Evolutionary conservation across 768 basidiomycete species (phyloP), one percentile per base, ranked within the genome.

Genomic region (Dioszegia crocea): DNA sequence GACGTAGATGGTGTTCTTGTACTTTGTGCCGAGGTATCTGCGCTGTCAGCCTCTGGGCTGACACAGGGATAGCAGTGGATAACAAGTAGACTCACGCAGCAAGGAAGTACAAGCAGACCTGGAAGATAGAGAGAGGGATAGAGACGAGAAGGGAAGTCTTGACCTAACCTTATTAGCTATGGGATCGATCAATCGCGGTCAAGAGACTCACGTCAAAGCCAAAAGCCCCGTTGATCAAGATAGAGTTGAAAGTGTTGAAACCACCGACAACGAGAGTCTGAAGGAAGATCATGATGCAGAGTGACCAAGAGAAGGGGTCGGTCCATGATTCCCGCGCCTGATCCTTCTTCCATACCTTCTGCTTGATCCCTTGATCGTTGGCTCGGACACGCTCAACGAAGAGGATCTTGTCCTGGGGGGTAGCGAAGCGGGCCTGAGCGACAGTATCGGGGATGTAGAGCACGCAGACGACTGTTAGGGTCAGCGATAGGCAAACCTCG

Each of bases 361-460:
- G 82, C 67, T 83, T 82, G 30, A 83, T 78, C 11, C 81, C 82
- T 19, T 82, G 82, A 41, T 82, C 79, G 59, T 84, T 83, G 62
- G 79, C 79, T 30, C 83, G 73, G 6, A 83, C 82, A 21, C 82
- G 78, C 68, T 83, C 81, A 24, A 81, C 79, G 60, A 83, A 78
- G 19, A 80, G 77, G 4, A 80, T 57, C 50, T 80, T 78, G 60
- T 83, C 82, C 60, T 81, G 80, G 14, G 57, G 58, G 29, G 57
- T 30, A 16, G 59, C 53, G 57, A 57, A 67, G 33, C 48, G 19
- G 12, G 58, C 65, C 21, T 55, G 39, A 4, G 53, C 44, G 9
- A 65, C 65, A 4, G 60, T 47, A 46, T 70, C 65, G 27, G 68
- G 68, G 11, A 67, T 46, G 47, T 60, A 59, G 12, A 48, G 14